Evolutionary conservation across 257 asterid genomes (phyloP).

Genomic region (Phtheirospermum japonicum): DNA sequence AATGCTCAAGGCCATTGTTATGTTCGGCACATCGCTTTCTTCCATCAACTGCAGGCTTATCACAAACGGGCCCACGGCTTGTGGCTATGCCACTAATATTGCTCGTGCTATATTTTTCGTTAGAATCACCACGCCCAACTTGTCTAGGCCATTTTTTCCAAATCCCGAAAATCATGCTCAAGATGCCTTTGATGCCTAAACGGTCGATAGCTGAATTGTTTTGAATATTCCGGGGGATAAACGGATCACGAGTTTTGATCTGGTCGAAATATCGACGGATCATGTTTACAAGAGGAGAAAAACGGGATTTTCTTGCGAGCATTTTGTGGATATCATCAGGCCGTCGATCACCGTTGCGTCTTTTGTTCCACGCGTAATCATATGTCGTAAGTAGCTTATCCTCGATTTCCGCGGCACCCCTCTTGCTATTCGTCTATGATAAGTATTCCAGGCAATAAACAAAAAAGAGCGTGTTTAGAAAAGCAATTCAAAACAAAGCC

Average conservation of each 20-base stretch:
- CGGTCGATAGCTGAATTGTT: conserved; percentile 6
- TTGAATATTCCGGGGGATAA: conserved; percentile 26
- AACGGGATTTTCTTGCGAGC: conserved; percentile 31
- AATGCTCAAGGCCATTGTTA: conserved; percentile 15
- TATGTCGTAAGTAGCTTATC: conserved; percentile 41
- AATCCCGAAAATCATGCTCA: conserved; percentile 23
- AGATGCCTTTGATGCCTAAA: conserved; percentile 16
- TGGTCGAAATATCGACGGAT: conserved; percentile 34
- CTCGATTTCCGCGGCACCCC: conserved; percentile 55
- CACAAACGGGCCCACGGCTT: conserved; percentile 46
- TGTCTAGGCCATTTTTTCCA: not conserved
- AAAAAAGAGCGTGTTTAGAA: not conserved
- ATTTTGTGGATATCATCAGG: conserved; percentile 39
- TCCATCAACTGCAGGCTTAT: conserved; percentile 39
- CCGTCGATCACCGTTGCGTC: conserved; percentile 54
- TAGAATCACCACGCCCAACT: too few relatives aligned
- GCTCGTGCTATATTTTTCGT: not conserved
- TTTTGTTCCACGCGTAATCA: conserved; percentile 75
- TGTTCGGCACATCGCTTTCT: conserved; percentile 52
- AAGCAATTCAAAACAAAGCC: not conserved
- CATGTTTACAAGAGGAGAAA: conserved; percentile 18
- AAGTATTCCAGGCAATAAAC: not conserved
- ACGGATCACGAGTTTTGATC: conserved; percentile 30
- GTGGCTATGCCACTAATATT: conserved; percentile 45
- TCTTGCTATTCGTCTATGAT: conserved; percentile 42